Evolutionary conservation across 352 stramenopile species (phyloP), one percentile per base, ranked within the genome.

Genomic region (Globisporangium sylvaticum): DNA sequence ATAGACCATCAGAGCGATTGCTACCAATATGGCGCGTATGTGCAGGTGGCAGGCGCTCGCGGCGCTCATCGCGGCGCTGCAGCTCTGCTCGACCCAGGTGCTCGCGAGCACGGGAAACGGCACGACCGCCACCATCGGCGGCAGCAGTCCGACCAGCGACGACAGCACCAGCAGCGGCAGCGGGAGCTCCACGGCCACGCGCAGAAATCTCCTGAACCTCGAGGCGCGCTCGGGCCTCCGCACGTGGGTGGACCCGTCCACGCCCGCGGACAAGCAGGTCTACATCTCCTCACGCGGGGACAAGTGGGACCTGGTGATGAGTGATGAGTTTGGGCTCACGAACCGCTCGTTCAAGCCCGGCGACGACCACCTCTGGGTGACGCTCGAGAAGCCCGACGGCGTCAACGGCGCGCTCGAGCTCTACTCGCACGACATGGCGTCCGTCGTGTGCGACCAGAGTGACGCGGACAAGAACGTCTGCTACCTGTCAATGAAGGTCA

Each of bases 401-500:
- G 83, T 87, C 27, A 91, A 92, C 69, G 72, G 76, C 55, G 84
- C 82, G 0, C 58, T 91, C 55, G 79, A 89, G 64, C 67, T 79
- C 46, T 90, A 90, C 69, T 82, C 79, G 14, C 81, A 89, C 63
- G 79, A 90, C 64, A 88, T 89, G 77, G 83, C 72, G 25, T 78
- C 75, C 37, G 76, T 89, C 31, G 67, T 68, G 48, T 88, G 81
- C 53, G 83, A 71, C 56, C 31, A 68, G 63, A 68, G 63, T 42
- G 63, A 79, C 48, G 50, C 53, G 1, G 24, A 66, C 61, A 50
- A 58, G 39, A 42, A 46, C 55, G 39, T 68, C 5, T 91, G 85
- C 72, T 87, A 88, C 68, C 64, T 92, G 24, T 72, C 74, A 18
- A 84, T 93, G 52, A 76, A 90, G 66, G 71, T 77, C 46, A 71